Base-by-base conservation (phyloP, 345 rosid species). In the Viola odorata region DNA sequence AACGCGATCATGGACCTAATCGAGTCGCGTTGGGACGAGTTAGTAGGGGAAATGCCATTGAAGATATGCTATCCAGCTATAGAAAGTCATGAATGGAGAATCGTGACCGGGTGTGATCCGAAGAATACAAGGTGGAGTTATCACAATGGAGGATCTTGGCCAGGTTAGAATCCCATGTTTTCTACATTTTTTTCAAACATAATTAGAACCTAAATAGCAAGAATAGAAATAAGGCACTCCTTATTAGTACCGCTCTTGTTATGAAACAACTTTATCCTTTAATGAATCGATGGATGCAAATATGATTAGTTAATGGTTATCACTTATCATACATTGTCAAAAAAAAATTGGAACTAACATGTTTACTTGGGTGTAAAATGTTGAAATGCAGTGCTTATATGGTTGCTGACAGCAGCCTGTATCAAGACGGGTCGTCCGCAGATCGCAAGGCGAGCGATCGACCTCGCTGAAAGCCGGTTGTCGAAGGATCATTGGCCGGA, bases 111-210 rank as follows among this genome's bases (percentile, higher is more conserved):
- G 1, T 67, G 64, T 37, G 59, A 67, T 14, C 64, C 70, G 2
- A 59, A 59, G 44, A 59, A 67, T 16, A 67, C 70, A 0, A 32
- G 59, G 36, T 59, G 64, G 70, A 59, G 70, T 15, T 67, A 67
- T 38, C 64, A 67, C 38, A 59, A 67, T 36, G 70, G 70, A 42
- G 70, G 70, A 12, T 67, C 70, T 8, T 59, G 70, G 59, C 70
- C 64, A 51, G 64, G 64, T 66, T 38, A 15, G 64, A 8, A 8
- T 47, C 14, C 14, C 14, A 10, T 11, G 50, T 15, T 17, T 17
- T 32, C 55, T 2, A 17, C 11, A 50, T 23, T 32, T 14, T 7
- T 47, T 44, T 44, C 12, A 11, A 7, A 44, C 47, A 11, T 44
- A 44, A 7, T 1, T 7, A 11, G 47, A 23, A 23, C 32, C 32